A percentile compares a stretch with the other conserved stretches of the same genome.
Evolutionary conservation across 106 monocot species (phyloP).

Genomic region (Ottelia alismoides): DNA sequence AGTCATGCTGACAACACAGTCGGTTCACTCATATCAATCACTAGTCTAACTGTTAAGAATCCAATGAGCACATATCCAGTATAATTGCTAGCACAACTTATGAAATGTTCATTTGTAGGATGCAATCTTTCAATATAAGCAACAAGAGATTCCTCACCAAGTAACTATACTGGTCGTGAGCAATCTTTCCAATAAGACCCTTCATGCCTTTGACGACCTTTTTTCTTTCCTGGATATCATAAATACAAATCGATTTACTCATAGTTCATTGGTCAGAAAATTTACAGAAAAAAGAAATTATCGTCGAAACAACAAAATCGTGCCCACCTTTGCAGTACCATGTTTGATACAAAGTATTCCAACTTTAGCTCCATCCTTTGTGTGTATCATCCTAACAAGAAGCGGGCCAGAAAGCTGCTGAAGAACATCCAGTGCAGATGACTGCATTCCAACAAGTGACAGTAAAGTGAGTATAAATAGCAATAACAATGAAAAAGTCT

Average conservation of each 20-base stretch:
- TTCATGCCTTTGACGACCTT: conserved; percentile 91
- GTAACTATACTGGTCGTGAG: conserved; percentile 59
- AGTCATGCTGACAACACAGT: too few species aligned
- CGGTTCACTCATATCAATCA: too few species aligned
- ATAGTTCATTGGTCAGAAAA: background rate
- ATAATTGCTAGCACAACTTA: too few species aligned
- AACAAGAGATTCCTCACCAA: conserved; percentile 76
- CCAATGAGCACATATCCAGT: too few species aligned
- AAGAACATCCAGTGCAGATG: conserved; percentile 36
- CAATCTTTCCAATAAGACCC: conserved; percentile 55
- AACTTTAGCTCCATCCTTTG: conserved; percentile 76
- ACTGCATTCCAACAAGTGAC: conserved; percentile 2
- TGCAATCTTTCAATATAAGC: too few species aligned
- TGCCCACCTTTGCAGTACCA: conserved; percentile 65
- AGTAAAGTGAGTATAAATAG: background rate
- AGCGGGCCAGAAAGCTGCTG: conserved; percentile 35
- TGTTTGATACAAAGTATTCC: conserved; percentile 78
- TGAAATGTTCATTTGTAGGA: too few species aligned
- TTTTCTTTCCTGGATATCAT: conserved; percentile 66
- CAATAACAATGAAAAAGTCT: background rate
- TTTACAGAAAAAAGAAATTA: background rate
- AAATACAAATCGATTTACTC: background rate
- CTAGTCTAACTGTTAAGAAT: too few species aligned
- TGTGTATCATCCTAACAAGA: conserved; percentile 64
- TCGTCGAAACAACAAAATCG: background rate